Evolutionary conservation across 148 eudicot species (phyloP).

Genomic region (Nepenthes gracilis): DNA sequence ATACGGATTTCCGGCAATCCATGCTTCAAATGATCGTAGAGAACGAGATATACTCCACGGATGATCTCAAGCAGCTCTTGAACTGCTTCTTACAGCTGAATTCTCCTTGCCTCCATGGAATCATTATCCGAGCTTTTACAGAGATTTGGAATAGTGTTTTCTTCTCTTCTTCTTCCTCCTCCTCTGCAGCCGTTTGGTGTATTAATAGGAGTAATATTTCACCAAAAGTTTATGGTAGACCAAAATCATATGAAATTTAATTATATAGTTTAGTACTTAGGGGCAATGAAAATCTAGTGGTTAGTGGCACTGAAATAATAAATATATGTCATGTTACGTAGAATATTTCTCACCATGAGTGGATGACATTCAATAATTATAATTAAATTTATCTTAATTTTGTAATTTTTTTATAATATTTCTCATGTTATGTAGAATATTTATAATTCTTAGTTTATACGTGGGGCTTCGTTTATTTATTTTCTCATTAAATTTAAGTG

Average conservation of each 20-base stretch:
- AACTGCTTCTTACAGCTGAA: conserved; percentile 86
- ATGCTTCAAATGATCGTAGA: conserved; percentile 95
- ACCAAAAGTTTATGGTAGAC: conserved; percentile 15
- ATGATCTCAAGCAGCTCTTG: conserved; percentile 62
- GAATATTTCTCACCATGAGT: too few relatives aligned
- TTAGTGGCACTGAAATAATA: too few relatives aligned
- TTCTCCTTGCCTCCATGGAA: conserved; percentile 62
- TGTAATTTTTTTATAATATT: too few relatives aligned
- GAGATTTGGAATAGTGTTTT: conserved; percentile 78
- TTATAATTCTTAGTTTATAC: too few relatives aligned
- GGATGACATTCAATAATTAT: too few relatives aligned
- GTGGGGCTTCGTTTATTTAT: too few relatives aligned
- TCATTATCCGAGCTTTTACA: conserved; percentile 69
- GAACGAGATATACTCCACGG: conserved; percentile 62
- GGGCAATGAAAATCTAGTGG: too few relatives aligned
- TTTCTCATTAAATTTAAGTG: too few relatives aligned
- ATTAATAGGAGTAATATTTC: not conserved
- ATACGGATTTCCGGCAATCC: conserved; percentile 69
- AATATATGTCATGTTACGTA: too few relatives aligned
- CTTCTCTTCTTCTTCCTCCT: conserved; percentile 7
- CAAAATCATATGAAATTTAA: conserved; percentile 28
- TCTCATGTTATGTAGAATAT: too few relatives aligned
- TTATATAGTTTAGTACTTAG: not conserved
- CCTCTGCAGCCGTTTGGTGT: not conserved
- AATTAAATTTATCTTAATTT: too few relatives aligned